These are phyloP conservation scores for Nakaseomyces nivariensis DNA, from an alignment of 1,139 yeast species.

Conservation along the genomic window DNA sequence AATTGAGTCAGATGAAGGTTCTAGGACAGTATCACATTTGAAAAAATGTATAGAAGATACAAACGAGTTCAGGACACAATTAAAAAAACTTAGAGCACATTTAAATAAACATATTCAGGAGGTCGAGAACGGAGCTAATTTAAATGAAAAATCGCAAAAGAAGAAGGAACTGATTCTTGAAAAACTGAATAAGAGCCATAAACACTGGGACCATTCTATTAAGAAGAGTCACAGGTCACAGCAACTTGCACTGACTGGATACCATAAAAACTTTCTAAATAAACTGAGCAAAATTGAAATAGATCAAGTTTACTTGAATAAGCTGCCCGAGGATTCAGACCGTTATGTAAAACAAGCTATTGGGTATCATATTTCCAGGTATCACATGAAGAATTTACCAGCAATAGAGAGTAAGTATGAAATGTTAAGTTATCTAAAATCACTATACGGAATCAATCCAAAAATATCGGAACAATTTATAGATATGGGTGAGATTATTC, in stretches of 20 bases:
- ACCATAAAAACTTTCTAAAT: slow-evolving; percentile 28
- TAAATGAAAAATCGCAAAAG: slow-evolving; percentile 11
- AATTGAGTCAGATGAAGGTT: background rate
- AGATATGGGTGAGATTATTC: slow-evolving; percentile 22
- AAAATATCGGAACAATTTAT: slow-evolving; percentile 15
- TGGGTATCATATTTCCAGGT: slow-evolving; percentile 24
- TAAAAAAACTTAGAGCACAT: slow-evolving; percentile 27
- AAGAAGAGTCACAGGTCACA: slow-evolving; percentile 25
- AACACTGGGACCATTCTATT: slow-evolving; percentile 26
- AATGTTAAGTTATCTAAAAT: slow-evolving; percentile 17
- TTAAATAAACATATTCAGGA: slow-evolving; percentile 24
- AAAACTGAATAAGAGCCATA: slow-evolving; percentile 21
- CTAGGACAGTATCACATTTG: background rate
- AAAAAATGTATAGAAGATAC: slow-evolving; percentile 16
- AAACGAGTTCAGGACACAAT: slow-evolving; percentile 23
- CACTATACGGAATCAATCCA: slow-evolving; percentile 18
- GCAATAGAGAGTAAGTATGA: slow-evolving; percentile 10
- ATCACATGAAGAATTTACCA: slow-evolving; percentile 18
- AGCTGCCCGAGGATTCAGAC: slow-evolving; percentile 21
- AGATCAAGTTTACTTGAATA: slow-evolving; percentile 33
- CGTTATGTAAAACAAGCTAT: slow-evolving; percentile 20
- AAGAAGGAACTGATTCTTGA: slow-evolving; percentile 23
- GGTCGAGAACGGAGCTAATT: slow-evolving; percentile 8
- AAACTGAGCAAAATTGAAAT: slow-evolving; percentile 31
- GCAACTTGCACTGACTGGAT: slow-evolving; percentile 23